phyloP scores from a whole-genome alignment of 371 early-diverging fungal genomes.

The Amoeboaphelidium protococcarum region DNA sequence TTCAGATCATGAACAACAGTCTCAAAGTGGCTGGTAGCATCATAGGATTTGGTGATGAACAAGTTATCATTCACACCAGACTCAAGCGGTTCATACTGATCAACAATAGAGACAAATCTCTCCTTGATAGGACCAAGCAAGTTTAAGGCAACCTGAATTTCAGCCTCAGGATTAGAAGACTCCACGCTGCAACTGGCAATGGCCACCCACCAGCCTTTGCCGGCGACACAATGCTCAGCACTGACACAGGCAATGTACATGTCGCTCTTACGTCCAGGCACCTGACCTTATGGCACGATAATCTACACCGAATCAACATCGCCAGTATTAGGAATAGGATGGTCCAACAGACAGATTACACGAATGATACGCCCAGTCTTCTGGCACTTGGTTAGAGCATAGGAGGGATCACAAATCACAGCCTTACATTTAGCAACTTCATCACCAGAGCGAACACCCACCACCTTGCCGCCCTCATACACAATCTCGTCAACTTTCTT shows the following conservation, averaged over 20 bases:
- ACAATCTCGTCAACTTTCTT: conserved; percentile 72
- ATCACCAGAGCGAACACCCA: conserved; percentile 62
- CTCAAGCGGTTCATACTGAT: conserved; percentile 50
- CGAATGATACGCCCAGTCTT: conserved; percentile 68
- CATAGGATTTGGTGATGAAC: conserved; percentile 78
- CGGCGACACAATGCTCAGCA: conserved; percentile 62
- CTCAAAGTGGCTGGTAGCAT: conserved; percentile 97
- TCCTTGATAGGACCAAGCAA: conserved; percentile 73
- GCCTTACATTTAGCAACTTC: conserved; percentile 51
- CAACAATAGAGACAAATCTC: conserved; percentile 44
- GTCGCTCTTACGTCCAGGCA: conserved; percentile 54
- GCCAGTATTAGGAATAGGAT: conserved; percentile 71
- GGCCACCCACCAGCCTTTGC: conserved; percentile 60
- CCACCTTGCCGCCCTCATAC: conserved; percentile 43
- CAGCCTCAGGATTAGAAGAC: conserved; percentile 54
- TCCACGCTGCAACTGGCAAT: conserved; percentile 88
- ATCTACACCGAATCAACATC: conserved; percentile 73
- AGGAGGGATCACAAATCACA: conserved; percentile 89
- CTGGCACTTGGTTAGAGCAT: conserved; percentile 46
- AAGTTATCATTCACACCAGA: conserved; percentile 60
- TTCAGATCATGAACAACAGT: conserved; percentile 89
- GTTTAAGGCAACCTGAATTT: conserved; percentile 59
- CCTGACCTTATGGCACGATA: conserved; percentile 87
- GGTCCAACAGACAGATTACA: conserved; percentile 73
- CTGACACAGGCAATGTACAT: conserved; percentile 86